These are phyloP conservation scores for Paramyrothecium roridum DNA, from an alignment of 2,329 filamentous ascomycete genomes.

Conservation along the genomic window DNA sequence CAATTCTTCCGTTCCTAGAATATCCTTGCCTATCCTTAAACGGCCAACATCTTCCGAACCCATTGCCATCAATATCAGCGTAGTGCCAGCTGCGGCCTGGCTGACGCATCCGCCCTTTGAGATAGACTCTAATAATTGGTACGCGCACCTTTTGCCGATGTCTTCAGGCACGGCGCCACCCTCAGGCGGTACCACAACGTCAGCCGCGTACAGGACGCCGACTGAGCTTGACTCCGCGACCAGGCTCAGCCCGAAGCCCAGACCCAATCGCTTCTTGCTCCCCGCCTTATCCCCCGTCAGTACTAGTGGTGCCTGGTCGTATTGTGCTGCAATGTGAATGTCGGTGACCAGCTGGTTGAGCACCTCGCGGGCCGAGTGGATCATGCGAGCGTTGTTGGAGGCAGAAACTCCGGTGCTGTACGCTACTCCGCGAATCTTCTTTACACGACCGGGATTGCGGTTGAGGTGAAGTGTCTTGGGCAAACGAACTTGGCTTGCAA, in stretches of 20 bases:
- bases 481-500: constrained; percentile 87
- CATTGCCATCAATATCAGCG: constrained; percentile 95
- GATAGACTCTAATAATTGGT: constrained; percentile 82
- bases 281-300: constrained; percentile 50
- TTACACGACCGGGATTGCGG: constrained; percentile 78
- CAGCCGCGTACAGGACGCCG: constrained; percentile 83
- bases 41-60: constrained; percentile 93
- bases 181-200: constrained; percentile 69
- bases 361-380: constrained; percentile 81
- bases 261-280: constrained; percentile 66
- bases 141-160: constrained; percentile 82
- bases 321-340: constrained; percentile 83
- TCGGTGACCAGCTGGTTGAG: constrained; percentile 84
- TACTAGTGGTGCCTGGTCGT: constrained; percentile 63
- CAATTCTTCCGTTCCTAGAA: constrained; percentile 77
- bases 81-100: constrained; percentile 65
- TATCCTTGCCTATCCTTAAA: constrained; percentile 74
- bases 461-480: constrained; percentile 91
- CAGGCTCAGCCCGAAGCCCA: constrained; percentile 87
- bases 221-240: constrained; percentile 86
- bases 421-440: constrained; percentile 86
- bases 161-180: constrained; percentile 88
- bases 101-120: constrained; percentile 79
- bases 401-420: constrained; percentile 91
- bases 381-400: constrained; percentile 93